These are phyloP conservation scores for Pugionium dolabratum DNA, from an alignment of 345 rosid species.

Conservation along the genomic window DNA sequence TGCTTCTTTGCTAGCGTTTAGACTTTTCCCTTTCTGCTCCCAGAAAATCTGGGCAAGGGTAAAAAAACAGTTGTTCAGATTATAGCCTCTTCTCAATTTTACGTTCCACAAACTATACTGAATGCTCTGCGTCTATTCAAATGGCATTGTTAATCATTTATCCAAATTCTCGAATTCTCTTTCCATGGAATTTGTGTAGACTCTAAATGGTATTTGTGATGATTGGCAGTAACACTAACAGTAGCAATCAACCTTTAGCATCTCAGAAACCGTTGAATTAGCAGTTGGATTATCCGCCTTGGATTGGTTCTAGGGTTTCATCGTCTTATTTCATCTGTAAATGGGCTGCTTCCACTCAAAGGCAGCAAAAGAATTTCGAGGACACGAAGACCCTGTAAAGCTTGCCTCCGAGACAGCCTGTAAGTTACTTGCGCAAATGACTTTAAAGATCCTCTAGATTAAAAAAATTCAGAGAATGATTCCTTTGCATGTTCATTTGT, in stretches of 20 bases:
- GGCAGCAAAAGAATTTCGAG: slow-evolving; percentile 64
- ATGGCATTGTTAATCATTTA: background rate
- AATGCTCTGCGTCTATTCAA: background rate
- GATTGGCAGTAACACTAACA: slow-evolving; percentile 22
- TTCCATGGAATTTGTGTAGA: slow-evolving; percentile 1
- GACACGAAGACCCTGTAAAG: slow-evolving; percentile 79
- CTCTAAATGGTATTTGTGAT: slow-evolving; percentile 16
- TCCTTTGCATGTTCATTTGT: slow-evolving; percentile 13
- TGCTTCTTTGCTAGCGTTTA: slow-evolving; percentile 17
- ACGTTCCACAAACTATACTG: background rate
- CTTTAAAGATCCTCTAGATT: too few relatives aligned
- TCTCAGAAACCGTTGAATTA: background rate
- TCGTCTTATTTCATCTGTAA: slow-evolving; percentile 37
- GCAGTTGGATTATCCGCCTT: background rate
- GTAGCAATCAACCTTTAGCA: slow-evolving; percentile 13
- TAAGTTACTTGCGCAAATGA: slow-evolving; percentile 38
- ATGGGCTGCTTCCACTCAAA: slow-evolving; percentile 98
- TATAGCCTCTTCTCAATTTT: background rate
- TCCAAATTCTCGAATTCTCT: background rate
- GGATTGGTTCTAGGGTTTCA: background rate
- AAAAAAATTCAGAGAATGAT: too few relatives aligned
- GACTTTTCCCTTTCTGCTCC: too few relatives aligned
- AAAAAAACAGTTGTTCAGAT: background rate
- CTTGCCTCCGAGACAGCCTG: slow-evolving; percentile 97
- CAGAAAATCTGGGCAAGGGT: too few relatives aligned